These are phyloP conservation scores for Leucocoprinus birnbaumii DNA, from an alignment of 768 basidiomycete species.

Conservation along the genomic window DNA sequence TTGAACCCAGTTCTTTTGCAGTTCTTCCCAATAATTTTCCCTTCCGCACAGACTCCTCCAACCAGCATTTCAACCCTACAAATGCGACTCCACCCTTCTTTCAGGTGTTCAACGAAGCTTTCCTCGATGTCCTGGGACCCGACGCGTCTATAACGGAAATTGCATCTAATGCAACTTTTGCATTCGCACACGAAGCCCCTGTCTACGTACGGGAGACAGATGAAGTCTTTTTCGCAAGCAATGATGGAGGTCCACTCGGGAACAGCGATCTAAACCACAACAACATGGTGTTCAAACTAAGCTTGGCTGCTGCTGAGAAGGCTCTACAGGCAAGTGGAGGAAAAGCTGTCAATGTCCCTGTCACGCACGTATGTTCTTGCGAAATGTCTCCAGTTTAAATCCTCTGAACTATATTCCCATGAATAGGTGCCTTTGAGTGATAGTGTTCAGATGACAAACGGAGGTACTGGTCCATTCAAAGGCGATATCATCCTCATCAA, in stretches of 20 bases:
- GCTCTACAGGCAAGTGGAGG: constrained; percentile 34
- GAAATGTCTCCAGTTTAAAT: neutral
- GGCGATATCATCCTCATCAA: constrained; percentile 59
- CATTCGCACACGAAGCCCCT: constrained; percentile 80
- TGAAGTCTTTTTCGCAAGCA: constrained; percentile 71
- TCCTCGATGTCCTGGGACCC: constrained; percentile 56
- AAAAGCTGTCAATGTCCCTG: constrained; percentile 43
- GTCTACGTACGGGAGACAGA: constrained; percentile 66
- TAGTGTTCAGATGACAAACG: constrained; percentile 67
- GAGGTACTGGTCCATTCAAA: constrained; percentile 61
- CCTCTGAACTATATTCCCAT: neutral
- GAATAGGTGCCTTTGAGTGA: constrained; percentile 54
- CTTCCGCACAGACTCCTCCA: constrained; percentile 36
- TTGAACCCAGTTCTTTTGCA: constrained; percentile 48
- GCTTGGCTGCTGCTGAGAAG: constrained; percentile 49
- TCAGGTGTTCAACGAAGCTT: constrained; percentile 46
- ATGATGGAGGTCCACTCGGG: constrained; percentile 62
- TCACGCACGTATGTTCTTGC: constrained; percentile 33
- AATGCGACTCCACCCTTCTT: constrained; percentile 58
- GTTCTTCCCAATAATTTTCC: constrained; percentile 44
- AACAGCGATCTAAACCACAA: constrained; percentile 63
- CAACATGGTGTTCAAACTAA: constrained; percentile 62
- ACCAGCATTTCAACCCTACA: constrained; percentile 57
- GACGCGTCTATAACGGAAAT: constrained; percentile 57
- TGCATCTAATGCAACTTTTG: constrained; percentile 57